Conservation (phyloP, 2,329 filamentous ascomycete species). For the Tolypocladium cylindrosporum region DNA sequence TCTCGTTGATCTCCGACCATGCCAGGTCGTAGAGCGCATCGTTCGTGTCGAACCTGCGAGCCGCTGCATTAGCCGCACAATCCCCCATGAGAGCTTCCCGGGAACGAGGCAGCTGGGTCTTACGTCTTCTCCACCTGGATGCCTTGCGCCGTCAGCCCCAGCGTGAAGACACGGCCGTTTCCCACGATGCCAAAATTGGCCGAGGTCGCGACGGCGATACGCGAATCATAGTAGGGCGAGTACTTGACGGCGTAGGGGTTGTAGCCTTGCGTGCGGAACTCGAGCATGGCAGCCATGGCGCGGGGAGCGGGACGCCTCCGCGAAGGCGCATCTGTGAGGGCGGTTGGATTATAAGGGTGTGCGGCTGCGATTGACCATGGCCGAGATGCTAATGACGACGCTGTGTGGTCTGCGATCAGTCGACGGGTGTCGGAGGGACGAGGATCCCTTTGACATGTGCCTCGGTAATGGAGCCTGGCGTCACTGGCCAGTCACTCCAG, state of each 20-base stretch:
- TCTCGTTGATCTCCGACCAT: conserved; percentile 95
- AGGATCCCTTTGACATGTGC: conserved; percentile 18
- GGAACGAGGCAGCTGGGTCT: conserved; percentile 9
- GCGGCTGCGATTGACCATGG: background rate
- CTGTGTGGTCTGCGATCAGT: background rate
- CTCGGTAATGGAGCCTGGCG: conserved; percentile 14
- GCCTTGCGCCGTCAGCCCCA: conserved; percentile 73
- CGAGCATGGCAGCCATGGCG: conserved; percentile 62
- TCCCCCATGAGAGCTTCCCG: background rate
- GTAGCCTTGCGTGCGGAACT: conserved; percentile 87
- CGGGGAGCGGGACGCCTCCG: background rate
- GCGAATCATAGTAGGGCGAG: conserved; percentile 94
- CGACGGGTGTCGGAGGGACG: background rate
- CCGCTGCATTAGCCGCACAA: background rate
- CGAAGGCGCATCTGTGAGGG: background rate
- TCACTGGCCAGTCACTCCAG: conserved; percentile 1
- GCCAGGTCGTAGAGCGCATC: conserved; percentile 91
- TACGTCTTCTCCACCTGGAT: conserved; percentile 78
- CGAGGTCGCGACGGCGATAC: conserved; percentile 81
- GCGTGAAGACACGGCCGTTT: conserved; percentile 80
- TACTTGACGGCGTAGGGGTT: conserved; percentile 98
- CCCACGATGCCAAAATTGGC: conserved; percentile 96
- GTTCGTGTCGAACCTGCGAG: conserved; percentile 82
- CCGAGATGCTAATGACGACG: background rate
- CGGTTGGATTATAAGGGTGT: background rate